Conservation (phyloP, 2,329 filamentous ascomycete genomes). For the Helicocarpus griseus region DNA sequence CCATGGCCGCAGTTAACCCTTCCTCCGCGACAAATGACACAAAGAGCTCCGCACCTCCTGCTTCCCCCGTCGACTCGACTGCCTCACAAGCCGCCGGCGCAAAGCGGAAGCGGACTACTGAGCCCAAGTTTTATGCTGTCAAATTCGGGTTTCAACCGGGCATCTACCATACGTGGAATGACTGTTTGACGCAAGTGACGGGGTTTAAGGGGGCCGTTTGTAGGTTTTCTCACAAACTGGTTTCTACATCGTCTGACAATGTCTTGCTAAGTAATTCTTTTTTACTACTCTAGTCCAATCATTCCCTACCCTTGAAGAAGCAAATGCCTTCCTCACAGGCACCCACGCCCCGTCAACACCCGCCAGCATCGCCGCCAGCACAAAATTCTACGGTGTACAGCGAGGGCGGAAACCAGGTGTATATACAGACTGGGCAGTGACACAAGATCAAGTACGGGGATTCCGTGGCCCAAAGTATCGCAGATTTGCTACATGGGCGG, state of each 20-base stretch:
- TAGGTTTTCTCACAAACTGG: conserved; percentile 48
- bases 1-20: neutral
- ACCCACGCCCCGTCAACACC: conserved; percentile 34
- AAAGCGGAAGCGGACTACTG: conserved; percentile 46
- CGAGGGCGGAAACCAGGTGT: conserved; percentile 50
- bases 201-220: conserved; percentile 59
- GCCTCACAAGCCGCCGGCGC: conserved; percentile 33
- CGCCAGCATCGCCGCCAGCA: conserved; percentile 25
- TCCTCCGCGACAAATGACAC: conserved; percentile 14
- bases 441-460: conserved; percentile 62
- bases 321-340: conserved; percentile 65
- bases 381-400: conserved; percentile 53
- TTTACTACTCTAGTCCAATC: conserved; percentile 74
- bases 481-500: conserved; percentile 56
- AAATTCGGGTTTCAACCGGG: conserved; percentile 50
- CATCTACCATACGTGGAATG: conserved; percentile 54
- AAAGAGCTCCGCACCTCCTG: conserved; percentile 26
- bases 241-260: too few relatives aligned
- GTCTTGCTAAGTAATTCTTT: too few relatives aligned
- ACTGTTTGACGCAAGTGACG: conserved; percentile 52
- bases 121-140: conserved; percentile 55
- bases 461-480: conserved; percentile 60
- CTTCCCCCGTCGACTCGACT: conserved; percentile 24
- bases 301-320: conserved; percentile 63
- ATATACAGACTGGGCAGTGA: conserved; percentile 59